Evolutionary conservation across 83 land plant species (phyloP).

Genomic region (Isoetes engelmannii): DNA sequence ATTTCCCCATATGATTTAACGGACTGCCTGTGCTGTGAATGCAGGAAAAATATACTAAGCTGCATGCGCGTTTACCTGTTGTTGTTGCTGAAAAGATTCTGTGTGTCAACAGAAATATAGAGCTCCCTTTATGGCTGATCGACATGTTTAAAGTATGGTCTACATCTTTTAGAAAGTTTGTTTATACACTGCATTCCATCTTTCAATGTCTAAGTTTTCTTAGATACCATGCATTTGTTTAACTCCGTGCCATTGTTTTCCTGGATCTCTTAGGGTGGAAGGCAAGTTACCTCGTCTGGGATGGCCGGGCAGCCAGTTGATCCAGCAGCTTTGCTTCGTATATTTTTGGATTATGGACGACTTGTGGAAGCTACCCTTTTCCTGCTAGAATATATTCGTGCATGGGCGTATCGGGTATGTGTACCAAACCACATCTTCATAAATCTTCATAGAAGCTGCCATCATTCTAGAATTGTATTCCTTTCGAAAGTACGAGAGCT

Average conservation of each 20-base stretch:
- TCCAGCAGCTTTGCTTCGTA: conserved; percentile 70
- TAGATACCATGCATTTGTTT: not conserved
- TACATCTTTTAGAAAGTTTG: not conserved
- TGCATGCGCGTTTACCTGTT: conserved; percentile 67
- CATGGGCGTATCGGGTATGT: conserved; percentile 56
- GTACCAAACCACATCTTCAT: not conserved
- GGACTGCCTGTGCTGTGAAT: not conserved
- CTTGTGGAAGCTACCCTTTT: conserved; percentile 72
- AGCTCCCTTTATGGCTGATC: conserved; percentile 89
- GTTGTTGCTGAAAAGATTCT: conserved; percentile 87
- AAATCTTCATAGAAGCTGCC: not conserved
- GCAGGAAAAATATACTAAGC: conserved; percentile 63
- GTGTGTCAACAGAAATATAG: conserved; percentile 63
- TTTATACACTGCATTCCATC: not conserved
- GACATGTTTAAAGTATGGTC: conserved; percentile 72
- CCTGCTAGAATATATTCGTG: conserved; percentile 68
- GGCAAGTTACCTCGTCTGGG: conserved; percentile 42
- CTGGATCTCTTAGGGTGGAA: conserved; percentile 44
- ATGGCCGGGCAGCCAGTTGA: conserved; percentile 70
- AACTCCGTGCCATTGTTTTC: not conserved
- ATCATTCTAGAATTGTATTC: not conserved
- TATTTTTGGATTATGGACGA: conserved; percentile 84
- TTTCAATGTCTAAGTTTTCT: not conserved
- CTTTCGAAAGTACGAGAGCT: not conserved
- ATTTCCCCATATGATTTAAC: not conserved